phyloP scores from a whole-genome alignment of 2,329 filamentous ascomycete species.

The Tolypocladium endophyticum region DNA sequence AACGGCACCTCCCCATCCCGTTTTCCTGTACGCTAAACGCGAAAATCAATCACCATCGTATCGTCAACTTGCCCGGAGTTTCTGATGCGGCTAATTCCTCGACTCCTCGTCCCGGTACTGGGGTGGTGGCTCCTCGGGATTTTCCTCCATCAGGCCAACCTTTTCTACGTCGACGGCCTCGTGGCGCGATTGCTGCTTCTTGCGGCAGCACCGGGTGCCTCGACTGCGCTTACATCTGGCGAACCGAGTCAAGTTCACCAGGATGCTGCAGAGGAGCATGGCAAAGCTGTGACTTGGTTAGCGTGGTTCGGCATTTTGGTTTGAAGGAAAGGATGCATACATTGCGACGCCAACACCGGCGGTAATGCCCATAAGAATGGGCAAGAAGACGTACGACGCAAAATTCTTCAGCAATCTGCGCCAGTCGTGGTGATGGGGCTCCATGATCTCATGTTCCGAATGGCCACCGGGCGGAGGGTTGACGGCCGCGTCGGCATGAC shows the following conservation, averaged over 20 bases:
- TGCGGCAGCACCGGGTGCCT: constrained; percentile 5
- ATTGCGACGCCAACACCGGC: constrained; percentile 59
- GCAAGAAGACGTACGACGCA: constrained; percentile 53
- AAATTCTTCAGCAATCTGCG: constrained; percentile 42
- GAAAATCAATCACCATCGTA: background rate
- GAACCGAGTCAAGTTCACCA: constrained; percentile 48
- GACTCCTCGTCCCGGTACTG: constrained; percentile 16
- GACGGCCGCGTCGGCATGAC: constrained; percentile 1
- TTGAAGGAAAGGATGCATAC: constrained; percentile 25
- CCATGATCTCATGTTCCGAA: constrained; percentile 14
- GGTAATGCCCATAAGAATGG: constrained; percentile 57
- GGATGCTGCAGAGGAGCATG: constrained; percentile 53
- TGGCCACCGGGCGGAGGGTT: constrained; percentile 5
- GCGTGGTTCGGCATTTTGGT: background rate
- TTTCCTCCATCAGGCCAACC: constrained; percentile 33
- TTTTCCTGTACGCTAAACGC: too few relatives aligned
- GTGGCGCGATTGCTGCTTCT: background rate
- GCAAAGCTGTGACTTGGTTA: constrained; percentile 37
- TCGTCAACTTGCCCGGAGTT: background rate
- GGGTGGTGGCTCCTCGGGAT: constrained; percentile 16
- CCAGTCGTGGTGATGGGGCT: constrained; percentile 19
- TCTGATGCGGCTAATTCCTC: constrained; percentile 8
- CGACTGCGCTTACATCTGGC: constrained; percentile 17
- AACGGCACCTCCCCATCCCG: background rate
- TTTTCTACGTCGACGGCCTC: constrained; percentile 33